Evolutionary conservation across 2,329 filamentous ascomycete species (phyloP), one percentile per base, ranked within the genome.

Genomic region (Hypoxylon sp.): DNA sequence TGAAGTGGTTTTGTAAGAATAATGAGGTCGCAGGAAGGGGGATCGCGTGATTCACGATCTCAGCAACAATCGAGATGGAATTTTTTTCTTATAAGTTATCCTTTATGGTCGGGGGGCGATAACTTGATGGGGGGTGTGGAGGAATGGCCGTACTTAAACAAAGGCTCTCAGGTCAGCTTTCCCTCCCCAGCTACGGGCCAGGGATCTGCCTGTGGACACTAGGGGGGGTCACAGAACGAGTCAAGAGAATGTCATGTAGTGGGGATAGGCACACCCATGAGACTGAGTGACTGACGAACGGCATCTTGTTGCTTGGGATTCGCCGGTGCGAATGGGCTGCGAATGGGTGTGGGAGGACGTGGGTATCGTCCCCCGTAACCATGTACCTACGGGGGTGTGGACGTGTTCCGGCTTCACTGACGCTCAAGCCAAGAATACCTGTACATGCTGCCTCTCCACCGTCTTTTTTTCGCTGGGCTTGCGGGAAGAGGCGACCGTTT

Each of bases 101-200:
- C 59, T 62, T 67, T 62, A 56, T 53, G 62, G 42, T 60, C 52
- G 60, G 61, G 61, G 67, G 67, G 66, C 66, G 64, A 63, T 55
- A 64, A 7, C n/a, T 59, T 55, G 58, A 65, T 58, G 64, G 62
- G 61, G 67, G 65, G 68, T 64, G 62, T 64, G 62, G 62, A 69
- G 67, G 69, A 67, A 64, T 55, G 58, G 60, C 59, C 58, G 58
- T 70, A 69, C 67, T 71, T 71, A 69, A 69, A 59, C 51, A 65
- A n/a, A 65, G 53, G 56, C 48, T 46, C 11, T 41, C 38, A 41
- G 38, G 17, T 29, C 15, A 48, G 35, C 27, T 27, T 49, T 41
- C 40, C 29, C 31, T 57, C 46, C 55, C 60, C 59, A 64, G 56
- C 37, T 54, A 40, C 46, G 40, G 49, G 15, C 56, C 50, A 50